A percentile compares a stretch with the other conserved stretches of the same genome.
phyloP scores from a whole-genome alignment of 345 rosid species.

The Acer saccharum region DNA sequence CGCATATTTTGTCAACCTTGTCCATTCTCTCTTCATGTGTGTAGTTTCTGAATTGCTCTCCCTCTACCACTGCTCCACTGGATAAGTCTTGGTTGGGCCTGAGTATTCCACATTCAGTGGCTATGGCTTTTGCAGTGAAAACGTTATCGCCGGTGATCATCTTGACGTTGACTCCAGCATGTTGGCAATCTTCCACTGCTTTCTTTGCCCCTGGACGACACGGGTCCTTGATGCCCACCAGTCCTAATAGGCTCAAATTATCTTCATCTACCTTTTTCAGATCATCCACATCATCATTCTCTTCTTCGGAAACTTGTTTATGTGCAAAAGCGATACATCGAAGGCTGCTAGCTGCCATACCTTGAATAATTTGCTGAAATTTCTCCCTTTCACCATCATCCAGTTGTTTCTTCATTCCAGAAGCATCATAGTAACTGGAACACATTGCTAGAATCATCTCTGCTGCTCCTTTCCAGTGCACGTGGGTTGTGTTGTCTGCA shows the following conservation, averaged over 20 bases:
- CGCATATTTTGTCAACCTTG: constrained; percentile 57
- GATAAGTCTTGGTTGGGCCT: constrained; percentile 29
- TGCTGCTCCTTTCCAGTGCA: constrained; percentile 87
- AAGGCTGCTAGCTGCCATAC: constrained; percentile 67
- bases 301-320: constrained; percentile 29
- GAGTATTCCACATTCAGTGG: constrained; percentile 73
- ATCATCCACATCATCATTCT: neutral
- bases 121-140: constrained; percentile 80
- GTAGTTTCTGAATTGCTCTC: constrained; percentile 54
- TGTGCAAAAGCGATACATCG: constrained; percentile 81
- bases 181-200: constrained; percentile 65
- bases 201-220: constrained; percentile 61
- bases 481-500: constrained; percentile 33
- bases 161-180: constrained; percentile 70
- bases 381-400: constrained; percentile 28
- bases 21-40: constrained; percentile 42
- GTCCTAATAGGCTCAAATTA: constrained; percentile 50
- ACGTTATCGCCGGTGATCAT: constrained; percentile 86
- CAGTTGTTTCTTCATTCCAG: constrained; percentile 42
- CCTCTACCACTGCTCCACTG: constrained; percentile 52
- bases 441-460: constrained; percentile 76
- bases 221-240: constrained; percentile 78
- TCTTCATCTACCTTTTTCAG: constrained; percentile 35
- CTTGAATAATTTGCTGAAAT: constrained; percentile 55
- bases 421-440: constrained; percentile 51